Evolutionary conservation across 805 yeast species (phyloP), one percentile per base, ranked within the genome.

Genomic region (Komagataella mondaviorum): DNA sequence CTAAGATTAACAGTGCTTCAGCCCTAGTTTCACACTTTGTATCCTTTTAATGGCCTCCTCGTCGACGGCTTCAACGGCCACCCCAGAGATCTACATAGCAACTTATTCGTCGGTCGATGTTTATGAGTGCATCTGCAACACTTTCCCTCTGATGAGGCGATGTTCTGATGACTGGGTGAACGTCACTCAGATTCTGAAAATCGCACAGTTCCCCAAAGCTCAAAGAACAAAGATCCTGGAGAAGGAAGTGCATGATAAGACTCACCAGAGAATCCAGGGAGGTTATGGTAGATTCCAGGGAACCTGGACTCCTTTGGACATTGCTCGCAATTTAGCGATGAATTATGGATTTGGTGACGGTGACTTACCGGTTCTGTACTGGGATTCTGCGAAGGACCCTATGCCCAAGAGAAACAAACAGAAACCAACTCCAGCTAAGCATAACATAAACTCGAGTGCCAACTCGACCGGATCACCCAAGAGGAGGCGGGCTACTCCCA

Each of bases 121-220:
- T 6, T 74, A 64, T 60, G 89, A 83, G 61, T 77, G 81, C 61
- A 76, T 86, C 46, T 48, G 44, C 20, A 71, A 77, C 39, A 87
- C 82, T 50, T 83, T 84, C 43, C 86, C 88, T 23, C 75, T 86
- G 51, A 93, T 93, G 98, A 78, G 98, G 59, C 74, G 98, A 53
- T 82, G 87, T 54, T 73, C 77, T 49, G 99, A 93, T 64, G 86
- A 90, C 58, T 93, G 98, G 98, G 88, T 93, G 51, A 86, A 86
- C 61, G 88, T 89, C 20, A 86, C 95, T 0, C 95, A 86, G 62
- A 82, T 85, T 44, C 70, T 86, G 57, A 85, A 86, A 62, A 80
- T 85, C 54, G 89, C 90, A 44, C 79, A 83, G 54, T 83, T 81
- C 59, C 85, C 88, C 46, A 86, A 86, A 65, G 85, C 90, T 1